phyloP scores from a whole-genome alignment of 257 asterid species.

The Jacaranda mimosifolia region DNA sequence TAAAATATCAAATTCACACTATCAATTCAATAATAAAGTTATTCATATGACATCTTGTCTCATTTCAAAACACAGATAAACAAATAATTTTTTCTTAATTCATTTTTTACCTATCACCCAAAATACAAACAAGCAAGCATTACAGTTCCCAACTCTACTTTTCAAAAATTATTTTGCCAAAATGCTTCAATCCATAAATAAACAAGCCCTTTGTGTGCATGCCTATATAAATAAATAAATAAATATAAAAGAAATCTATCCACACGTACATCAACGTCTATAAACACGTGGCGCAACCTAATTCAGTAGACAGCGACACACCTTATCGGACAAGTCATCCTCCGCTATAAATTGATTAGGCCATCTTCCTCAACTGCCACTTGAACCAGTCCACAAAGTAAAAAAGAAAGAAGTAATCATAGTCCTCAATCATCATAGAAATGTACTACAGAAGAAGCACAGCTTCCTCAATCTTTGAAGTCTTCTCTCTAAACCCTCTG shows the following conservation, averaged over 20 bases:
- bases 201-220: too few relatives aligned
- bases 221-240: too few relatives aligned
- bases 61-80: too few relatives aligned
- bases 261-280: constrained; percentile 26
- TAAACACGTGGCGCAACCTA: background rate
- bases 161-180: too few relatives aligned
- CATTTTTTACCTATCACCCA: too few relatives aligned
- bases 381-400: constrained; percentile 37
- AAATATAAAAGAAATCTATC: too few relatives aligned
- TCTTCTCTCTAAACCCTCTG: constrained; percentile 63
- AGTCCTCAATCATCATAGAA: background rate
- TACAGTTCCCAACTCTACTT: too few relatives aligned
- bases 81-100: too few relatives aligned
- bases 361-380: constrained; percentile 47
- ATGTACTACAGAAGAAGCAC: constrained; percentile 55
- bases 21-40: too few relatives aligned
- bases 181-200: background rate
- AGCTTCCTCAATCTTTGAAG: constrained; percentile 58
- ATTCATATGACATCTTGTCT: too few relatives aligned
- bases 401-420: background rate
- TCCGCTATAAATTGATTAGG: constrained; percentile 40
- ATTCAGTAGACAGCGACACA: constrained; percentile 23
- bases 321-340: constrained; percentile 1
- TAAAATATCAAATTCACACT: too few relatives aligned
- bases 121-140: too few relatives aligned